Base-by-base conservation (phyloP, 2,329 filamentous ascomycete species). In the Colletotrichum phormii region DNA sequence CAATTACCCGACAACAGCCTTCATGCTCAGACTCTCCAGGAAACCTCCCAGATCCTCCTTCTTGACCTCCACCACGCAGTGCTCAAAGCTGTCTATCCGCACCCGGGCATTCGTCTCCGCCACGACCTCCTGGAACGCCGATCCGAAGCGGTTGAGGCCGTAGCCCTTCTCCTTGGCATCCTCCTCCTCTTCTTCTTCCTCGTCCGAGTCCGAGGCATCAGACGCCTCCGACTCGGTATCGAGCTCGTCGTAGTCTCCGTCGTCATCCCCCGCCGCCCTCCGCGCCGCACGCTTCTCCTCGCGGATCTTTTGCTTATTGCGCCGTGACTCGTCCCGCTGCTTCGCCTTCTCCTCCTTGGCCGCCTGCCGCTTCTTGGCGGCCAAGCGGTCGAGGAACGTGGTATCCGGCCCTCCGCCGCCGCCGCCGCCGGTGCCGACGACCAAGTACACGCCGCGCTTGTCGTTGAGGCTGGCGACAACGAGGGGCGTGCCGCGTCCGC, bases 1-100 rank as follows among this genome's bases (percentile, higher is more conserved):
- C 24, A 49, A 51, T 72, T 80, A 92, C 55, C 90, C 90, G 67
- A 92, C 93, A 22, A 98, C 95, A 69, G 92, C 92, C 88, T 97
- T 97, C 89, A 95, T 92, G 83, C 95, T 98, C 80, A 99, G 82
- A 68, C 93, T 92, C 85, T 99, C 97, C 76, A 99, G 86, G 81
- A 99, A 99, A 0, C 93, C 94, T 18, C 91, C 91, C 33, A 99
- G 84, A 82, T 98, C 97, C 80, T 98, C 97, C 85, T 98, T 98
- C 83, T 92, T 92, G n/a, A 99, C 96, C 81, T 99, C 97, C 59
- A 98, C 95, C 8, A 98, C 97, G 79, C 95, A 97, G 81, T 98
- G 94, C 83, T 99, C 97, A 79, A 99, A 99, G 81, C 94, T 97
- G 83, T 99, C 97, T 80, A 98, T 97, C 73, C 95, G 88, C 24